These are phyloP conservation scores for Phaffia australis DNA, from an alignment of 768 basidiomycete genomes.

Conservation along the genomic window DNA sequence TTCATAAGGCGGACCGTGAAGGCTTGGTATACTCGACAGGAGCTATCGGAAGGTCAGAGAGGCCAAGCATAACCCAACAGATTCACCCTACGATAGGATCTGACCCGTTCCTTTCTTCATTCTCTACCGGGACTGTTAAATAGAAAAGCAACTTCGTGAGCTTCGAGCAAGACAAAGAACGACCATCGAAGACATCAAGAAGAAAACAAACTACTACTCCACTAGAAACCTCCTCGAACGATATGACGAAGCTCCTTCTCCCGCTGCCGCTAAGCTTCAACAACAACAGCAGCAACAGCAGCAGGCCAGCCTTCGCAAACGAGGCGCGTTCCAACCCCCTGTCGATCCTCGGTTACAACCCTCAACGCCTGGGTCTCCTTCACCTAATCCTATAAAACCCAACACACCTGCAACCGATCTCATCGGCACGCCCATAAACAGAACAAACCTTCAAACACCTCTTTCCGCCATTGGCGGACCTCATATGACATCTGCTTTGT, in stretches of 20 bases:
- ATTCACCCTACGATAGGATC: not conserved
- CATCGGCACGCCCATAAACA: not conserved
- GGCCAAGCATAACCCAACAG: not conserved
- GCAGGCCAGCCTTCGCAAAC: conserved; percentile 11
- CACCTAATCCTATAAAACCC: not conserved
- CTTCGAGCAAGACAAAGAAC: conserved; percentile 63
- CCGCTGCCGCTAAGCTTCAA: conserved; percentile 3
- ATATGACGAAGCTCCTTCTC: conserved; percentile 53
- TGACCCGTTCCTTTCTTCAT: not conserved
- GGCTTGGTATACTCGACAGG: conserved; percentile 70
- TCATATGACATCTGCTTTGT: too few relatives aligned
- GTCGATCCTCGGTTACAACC: conserved; percentile 6
- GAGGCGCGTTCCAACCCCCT: conserved; percentile 14
- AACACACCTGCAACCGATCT: conserved; percentile 2
- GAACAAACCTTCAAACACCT: conserved; percentile 6
- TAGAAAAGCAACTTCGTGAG: conserved; percentile 54
- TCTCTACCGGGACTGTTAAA: not conserved
- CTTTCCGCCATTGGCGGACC: conserved; percentile 5
- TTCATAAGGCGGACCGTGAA: conserved; percentile 71
- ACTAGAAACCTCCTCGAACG: conserved; percentile 81
- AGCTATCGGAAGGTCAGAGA: conserved; percentile 61
- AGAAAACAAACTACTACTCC: conserved; percentile 89
- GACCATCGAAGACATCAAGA: conserved; percentile 92
- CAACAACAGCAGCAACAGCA: not conserved
- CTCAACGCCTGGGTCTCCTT: conserved; percentile 10